Evolutionary conservation across 148 eudicot species (phyloP), one percentile per base, ranked within the genome.

Genomic region (Rhododendron vialii): DNA sequence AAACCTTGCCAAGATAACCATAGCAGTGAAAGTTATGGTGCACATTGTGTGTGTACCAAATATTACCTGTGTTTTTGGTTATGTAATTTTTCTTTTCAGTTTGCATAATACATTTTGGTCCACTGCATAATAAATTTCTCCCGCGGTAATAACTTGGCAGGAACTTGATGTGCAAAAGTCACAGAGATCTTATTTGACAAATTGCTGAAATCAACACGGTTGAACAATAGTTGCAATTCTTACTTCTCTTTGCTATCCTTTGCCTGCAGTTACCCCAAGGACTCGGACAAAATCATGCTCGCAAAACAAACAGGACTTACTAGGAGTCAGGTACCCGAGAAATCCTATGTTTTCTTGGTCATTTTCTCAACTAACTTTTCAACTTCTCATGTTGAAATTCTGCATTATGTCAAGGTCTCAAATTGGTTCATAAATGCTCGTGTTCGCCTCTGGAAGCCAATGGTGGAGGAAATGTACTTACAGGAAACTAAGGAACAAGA

Each of bases 381-480:
- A 45, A 30, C 28, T 30, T 47, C 36, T 78, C 8, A 43, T 82
- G 20, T 74, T 3, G 30, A 33, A 78, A 77, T 76, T 11, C 18
- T 33, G 63, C 28, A 79, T 4, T 22, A 69, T 35, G 8, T 67
- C 71, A 57, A 95, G 98, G 98, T 95, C 59, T 95, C 98, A 3
- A 95, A 95, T 75, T 95, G 98, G 98, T 95, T 95, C 89, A 95
- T 95, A 73, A 95, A 95, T 76, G 98, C 98, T 9, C 91, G 98
- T 63, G 98, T 95, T n/a, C 91, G 98, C 47, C 92, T 95, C 20
- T 95, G 98, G 98, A 95, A 95, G 85, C 98, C 98, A 17, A 95
- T 95, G 98, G 95, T 95, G 18, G 98, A 95, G 81, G 98, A 95
- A 51, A 95, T 95, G 98, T 95, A 95, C 91, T 83, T 55, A 28